These are phyloP conservation scores for Colletotrichum sp. DNA, from an alignment of 2,329 filamentous ascomycete species.

Conservation along the genomic window DNA sequence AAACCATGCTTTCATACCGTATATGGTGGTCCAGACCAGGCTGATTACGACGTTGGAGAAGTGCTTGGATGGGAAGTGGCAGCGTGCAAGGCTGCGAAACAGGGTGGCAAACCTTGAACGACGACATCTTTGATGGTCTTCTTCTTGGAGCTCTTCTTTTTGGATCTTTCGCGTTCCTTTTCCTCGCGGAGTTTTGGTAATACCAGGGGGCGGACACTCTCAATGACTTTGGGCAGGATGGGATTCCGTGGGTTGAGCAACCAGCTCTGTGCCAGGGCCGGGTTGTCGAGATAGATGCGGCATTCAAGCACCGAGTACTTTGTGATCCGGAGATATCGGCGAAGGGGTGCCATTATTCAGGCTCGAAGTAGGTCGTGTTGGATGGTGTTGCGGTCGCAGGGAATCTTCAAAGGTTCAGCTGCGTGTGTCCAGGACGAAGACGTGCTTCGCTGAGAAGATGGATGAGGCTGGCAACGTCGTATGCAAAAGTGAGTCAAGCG, in stretches of 20 bases:
- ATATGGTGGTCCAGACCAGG: background rate
- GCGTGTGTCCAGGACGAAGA: background rate
- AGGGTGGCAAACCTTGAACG: slow-evolving; percentile 65
- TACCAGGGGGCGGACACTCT: slow-evolving; percentile 83
- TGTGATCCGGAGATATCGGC: slow-evolving; percentile 89
- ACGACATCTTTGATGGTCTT: slow-evolving; percentile 89
- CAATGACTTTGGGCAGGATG: slow-evolving; percentile 81
- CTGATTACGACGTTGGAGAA: slow-evolving; percentile 13
- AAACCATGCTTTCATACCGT: background rate
- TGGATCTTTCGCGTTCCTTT: slow-evolving; percentile 64
- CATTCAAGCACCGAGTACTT: slow-evolving; percentile 96
- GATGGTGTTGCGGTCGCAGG: background rate
- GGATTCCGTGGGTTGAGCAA: slow-evolving; percentile 79
- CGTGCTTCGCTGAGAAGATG: background rate
- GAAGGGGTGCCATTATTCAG: slow-evolving; percentile 77
- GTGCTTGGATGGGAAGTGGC: background rate
- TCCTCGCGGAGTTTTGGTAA: slow-evolving; percentile 92
- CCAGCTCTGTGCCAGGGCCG: slow-evolving; percentile 81
- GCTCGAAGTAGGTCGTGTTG: background rate
- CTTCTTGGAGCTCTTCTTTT: slow-evolving; percentile 73
- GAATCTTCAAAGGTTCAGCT: background rate
- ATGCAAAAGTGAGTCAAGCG: background rate
- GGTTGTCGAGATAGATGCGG: slow-evolving; percentile 94
- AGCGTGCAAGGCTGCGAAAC: background rate
- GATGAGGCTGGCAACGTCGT: background rate